Base-by-base conservation (phyloP, 176 grass and related monocot species). In the Puya raimondii region DNA sequence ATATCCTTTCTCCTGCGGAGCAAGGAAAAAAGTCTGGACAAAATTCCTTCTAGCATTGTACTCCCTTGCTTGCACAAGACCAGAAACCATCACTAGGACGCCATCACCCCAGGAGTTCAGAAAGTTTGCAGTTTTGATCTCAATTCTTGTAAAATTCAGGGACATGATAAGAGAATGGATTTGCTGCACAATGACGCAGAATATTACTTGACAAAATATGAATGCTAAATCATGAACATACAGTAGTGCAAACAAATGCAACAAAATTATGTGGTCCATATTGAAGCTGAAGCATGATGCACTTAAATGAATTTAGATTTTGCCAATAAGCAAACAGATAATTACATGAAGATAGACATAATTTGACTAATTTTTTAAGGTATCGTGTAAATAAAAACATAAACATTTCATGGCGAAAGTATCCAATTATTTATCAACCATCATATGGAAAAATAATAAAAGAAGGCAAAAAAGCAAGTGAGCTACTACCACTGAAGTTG, bases 1-100 rank as follows among this genome's bases (percentile, higher is more conserved):
- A 74, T 88, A 99, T 23, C 95, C 95, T 74, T 99, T 93, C 78
- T 99, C 94, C 68, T 99, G 95, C 0, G 95, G 95, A 1, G 95
- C 95, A 73, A 99, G 82, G 73, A 99, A 93, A 69, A 99, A 94
- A 51, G 67, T 99, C 70, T 99, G 95, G 51, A 99, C 74, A 68
- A 99, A 99, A 56, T 92, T 82, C 74, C 87, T 92, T 72, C 86
- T 81, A 53, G 80, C 53, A 70, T 3, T 80, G 65, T 90, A 93
- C 47, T 91, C 95, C 67, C 82, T 85, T 49, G 81, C 78, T 63
- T 94, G 95, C 67, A 91, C 89, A 2, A 91, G 70, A 72, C 95
- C 90, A 22, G 90, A 99, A 70, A 93, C 90, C 84, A 93, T 86
- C 61, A 93, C 84, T 3, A 99, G 59, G 42, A 99, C 91, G 0